Base-by-base conservation (phyloP, 2,329 filamentous ascomycete genomes). In the Calonectria crousiana region DNA sequence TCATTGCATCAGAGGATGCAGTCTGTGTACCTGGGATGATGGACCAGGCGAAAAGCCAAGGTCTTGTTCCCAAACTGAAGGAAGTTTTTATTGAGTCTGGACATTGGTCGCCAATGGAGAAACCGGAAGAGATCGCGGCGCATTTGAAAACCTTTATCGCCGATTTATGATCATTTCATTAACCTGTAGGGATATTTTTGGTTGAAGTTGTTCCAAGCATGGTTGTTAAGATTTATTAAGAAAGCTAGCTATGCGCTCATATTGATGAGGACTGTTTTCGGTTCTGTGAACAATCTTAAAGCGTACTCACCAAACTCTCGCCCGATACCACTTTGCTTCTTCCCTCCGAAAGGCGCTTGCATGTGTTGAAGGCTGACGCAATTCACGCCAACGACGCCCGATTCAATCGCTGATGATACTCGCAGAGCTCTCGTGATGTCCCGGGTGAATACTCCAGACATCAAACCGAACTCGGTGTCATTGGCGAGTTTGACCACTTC, bases 91-190 rank as follows among this genome's bases (percentile, higher is more conserved):
- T 75, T 28, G 74, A 75, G 5, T 73, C 26, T 18, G 67, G 26
- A 16, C 74, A 75, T 44, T 75, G 74, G 74, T 75, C 67, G 6
- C 74, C 74, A 1, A 73, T 75, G 74, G 74, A 75, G 52, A 73
- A 69, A 51, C 74, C 74, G 6, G 20, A 52, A n/a, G 74, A 73
- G 32, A 69, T 75, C 6, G 71, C 74, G 2, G 10, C 41, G 28
- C 52, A 71, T 18, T 69, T 75, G 3, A 67, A 30, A n/a, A 53
- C 67, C 4, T 75, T 73, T 34, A 3, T 75, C 4, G 23, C 32
- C 2, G 28, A 56, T 11, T 20, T 67, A 30, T 51, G 3, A 8
- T 23, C 11, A 60, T 38, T 14, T 30, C 30, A 38, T 34, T 67
- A 32, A n/a, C 1, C 2, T 16, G 2, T 41, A 3, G 8, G 1